These are phyloP conservation scores for Boehmeria nivea DNA, from an alignment of 306 rosid species.

Conservation along the genomic window DNA sequence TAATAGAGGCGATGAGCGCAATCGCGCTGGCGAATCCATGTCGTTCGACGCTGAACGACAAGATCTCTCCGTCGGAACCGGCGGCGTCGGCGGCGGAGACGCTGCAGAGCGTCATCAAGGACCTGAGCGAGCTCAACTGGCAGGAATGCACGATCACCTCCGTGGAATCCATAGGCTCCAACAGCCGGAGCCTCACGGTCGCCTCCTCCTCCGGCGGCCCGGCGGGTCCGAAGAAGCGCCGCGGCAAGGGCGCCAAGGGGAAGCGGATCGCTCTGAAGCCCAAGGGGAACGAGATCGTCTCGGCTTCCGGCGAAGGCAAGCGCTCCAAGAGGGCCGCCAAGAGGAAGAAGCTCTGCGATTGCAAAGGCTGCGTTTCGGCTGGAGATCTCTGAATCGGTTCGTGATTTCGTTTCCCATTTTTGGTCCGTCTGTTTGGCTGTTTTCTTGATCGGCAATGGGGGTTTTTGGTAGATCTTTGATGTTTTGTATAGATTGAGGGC, in stretches of 20 bases:
- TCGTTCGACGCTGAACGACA: constrained; percentile 58
- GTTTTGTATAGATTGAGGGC: not conserved
- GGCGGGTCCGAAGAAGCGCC: not conserved
- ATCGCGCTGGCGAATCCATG: constrained; percentile 43
- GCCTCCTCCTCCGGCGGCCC: not conserved
- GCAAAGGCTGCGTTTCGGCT: not conserved
- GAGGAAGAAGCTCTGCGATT: not conserved
- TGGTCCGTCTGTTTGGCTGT: not conserved
- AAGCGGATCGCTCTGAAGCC: not conserved
- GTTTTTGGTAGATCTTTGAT: not conserved
- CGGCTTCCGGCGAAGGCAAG: not conserved
- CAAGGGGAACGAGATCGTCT: not conserved
- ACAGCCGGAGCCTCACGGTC: not conserved
- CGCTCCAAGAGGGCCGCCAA: not conserved
- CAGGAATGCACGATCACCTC: constrained; percentile 10
- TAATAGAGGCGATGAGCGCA: constrained; percentile 42
- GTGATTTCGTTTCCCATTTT: not conserved
- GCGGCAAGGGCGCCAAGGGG: not conserved
- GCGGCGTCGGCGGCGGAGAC: not conserved
- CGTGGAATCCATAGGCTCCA: not conserved
- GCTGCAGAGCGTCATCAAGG: not conserved
- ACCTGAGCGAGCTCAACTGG: constrained; percentile 5
- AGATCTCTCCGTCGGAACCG: constrained; percentile 32
- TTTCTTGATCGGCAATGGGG: not conserved
- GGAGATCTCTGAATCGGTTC: not conserved